Conservation (phyloP, 768 basidiomycete genomes). For the Sporobolomyces roseus region DNA sequence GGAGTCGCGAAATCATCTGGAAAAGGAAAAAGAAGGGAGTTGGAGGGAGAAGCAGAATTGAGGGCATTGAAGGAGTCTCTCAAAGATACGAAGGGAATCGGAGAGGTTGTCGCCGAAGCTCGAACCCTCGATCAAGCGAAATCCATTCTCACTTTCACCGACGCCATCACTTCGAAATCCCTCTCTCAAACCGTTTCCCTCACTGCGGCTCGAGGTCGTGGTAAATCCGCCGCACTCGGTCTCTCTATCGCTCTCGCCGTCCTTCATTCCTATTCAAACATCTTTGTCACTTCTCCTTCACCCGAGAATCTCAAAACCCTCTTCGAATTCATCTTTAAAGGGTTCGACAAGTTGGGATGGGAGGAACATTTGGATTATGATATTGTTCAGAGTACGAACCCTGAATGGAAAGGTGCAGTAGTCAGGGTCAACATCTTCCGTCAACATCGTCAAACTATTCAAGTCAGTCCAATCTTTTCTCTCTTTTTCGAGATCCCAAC, state of each 20-base stretch:
- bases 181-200: conserved; percentile 90
- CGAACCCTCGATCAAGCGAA: conserved; percentile 90
- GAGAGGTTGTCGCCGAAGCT: conserved; percentile 81
- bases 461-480: conserved; percentile 59
- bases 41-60: conserved; percentile 56
- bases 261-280: conserved; percentile 90
- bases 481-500: not conserved
- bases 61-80: conserved; percentile 72
- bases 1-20: conserved; percentile 38
- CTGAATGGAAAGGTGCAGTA: conserved; percentile 90
- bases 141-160: conserved; percentile 88
- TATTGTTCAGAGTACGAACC: conserved; percentile 90
- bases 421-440: conserved; percentile 92
- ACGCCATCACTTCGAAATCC: conserved; percentile 81
- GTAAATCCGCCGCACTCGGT: conserved; percentile 95
- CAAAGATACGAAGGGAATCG: conserved; percentile 76
- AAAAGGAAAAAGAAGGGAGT: conserved; percentile 53
- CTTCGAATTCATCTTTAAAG: conserved; percentile 98
- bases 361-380: conserved; percentile 98
- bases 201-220: conserved; percentile 89
- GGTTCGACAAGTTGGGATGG: conserved; percentile 86
- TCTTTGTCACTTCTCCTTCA: conserved; percentile 95
- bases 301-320: conserved; percentile 96
- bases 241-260: conserved; percentile 88
- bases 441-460: conserved; percentile 90